Evolutionary conservation across 768 basidiomycete genomes (phyloP).

Genomic region (Leccinum obscurum): DNA sequence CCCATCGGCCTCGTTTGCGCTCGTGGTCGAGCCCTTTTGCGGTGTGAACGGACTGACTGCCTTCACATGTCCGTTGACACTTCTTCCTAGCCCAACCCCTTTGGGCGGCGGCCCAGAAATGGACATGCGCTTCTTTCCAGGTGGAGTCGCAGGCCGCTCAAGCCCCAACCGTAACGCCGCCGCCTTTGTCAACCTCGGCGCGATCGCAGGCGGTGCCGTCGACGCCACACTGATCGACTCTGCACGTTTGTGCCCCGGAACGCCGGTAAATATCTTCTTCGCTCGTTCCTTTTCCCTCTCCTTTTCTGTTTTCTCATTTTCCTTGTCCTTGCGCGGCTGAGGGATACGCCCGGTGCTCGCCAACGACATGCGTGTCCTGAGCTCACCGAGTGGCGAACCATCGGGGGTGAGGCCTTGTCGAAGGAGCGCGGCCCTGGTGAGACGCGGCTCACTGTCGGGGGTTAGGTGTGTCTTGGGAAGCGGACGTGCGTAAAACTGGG

Average conservation of each 20-base stretch:
- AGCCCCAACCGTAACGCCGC: constrained; percentile 68
- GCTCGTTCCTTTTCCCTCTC: constrained; percentile 62
- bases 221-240: constrained; percentile 71
- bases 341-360: constrained; percentile 37
- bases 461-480: constrained; percentile 59
- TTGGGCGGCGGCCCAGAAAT: constrained; percentile 23
- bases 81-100: constrained; percentile 1
- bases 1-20: constrained; percentile 31
- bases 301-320: constrained; percentile 42
- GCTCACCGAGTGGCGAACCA: constrained; percentile 18
- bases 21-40: constrained; percentile 14
- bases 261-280: constrained; percentile 67
- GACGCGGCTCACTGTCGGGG: constrained; percentile 77
- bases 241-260: constrained; percentile 79
- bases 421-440: constrained; percentile 71
- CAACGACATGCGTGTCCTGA: constrained; percentile 31
- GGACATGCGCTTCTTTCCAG: constrained; percentile 41
- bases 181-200: constrained; percentile 76
- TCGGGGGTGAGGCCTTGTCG: constrained; percentile 60
- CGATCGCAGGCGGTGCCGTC: constrained; percentile 67
- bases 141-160: constrained; percentile 38
- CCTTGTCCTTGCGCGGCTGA: constrained; percentile 28
- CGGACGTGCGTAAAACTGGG: constrained; percentile 63
- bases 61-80: constrained; percentile 8
- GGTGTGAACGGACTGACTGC: constrained; percentile 10